A percentile compares a stretch with the other conserved stretches of the same genome.
Evolutionary conservation across 192 early-diverging fungal species (phyloP).

Genomic region (Gonapodya sp.): DNA sequence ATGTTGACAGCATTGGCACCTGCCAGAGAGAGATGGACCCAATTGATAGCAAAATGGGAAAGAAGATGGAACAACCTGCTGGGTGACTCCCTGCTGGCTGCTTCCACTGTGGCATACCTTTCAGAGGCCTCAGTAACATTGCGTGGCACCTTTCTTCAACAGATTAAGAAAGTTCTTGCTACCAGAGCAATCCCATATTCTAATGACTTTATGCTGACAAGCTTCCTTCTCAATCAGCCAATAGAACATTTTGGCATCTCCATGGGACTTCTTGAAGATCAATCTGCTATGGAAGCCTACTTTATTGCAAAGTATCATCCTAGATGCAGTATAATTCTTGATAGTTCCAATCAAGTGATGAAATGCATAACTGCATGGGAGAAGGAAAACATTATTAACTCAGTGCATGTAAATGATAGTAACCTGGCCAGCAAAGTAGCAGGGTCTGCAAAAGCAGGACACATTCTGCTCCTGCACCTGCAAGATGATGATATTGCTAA

Average conservation of each 20-base stretch:
- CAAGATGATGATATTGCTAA: not conserved
- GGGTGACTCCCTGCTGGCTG: not conserved
- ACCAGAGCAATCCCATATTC: not conserved
- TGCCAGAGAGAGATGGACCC: not conserved
- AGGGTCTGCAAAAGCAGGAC: not conserved
- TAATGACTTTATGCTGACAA: not conserved
- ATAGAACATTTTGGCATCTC: not conserved
- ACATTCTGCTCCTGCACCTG: not conserved
- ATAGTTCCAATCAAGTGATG: not conserved
- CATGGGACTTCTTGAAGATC: not conserved
- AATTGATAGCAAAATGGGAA: not conserved
- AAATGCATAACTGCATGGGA: not conserved
- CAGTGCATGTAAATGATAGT: not conserved
- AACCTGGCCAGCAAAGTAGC: not conserved
- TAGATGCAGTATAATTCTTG: not conserved
- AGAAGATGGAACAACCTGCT: not conserved
- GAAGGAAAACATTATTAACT: not conserved
- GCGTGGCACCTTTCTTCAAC: not conserved
- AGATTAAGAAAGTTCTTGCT: not conserved
- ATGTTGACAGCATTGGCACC: not conserved
- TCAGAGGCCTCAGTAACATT: not conserved
- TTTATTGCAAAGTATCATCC: not conserved
- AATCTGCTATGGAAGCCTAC: not conserved
- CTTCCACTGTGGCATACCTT: not conserved
- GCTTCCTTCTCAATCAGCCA: not conserved